Percentiles rank a stretch among this genome's conserved stretches.
phyloP scores from a whole-genome alignment of 1,284 basidiomycete species.

The Pyrrhoderma lamaoense region DNA sequence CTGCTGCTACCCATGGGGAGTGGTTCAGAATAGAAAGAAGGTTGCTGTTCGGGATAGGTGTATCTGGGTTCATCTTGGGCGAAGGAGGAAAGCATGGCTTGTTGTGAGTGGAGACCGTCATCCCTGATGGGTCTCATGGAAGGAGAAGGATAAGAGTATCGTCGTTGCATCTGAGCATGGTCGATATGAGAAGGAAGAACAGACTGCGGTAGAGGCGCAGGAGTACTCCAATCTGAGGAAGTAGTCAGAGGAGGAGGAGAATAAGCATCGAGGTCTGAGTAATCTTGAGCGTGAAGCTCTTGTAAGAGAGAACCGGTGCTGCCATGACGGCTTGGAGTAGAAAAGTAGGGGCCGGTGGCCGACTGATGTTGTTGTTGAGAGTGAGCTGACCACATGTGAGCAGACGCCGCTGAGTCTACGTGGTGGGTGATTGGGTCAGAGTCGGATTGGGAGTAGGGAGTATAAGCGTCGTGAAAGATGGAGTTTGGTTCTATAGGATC shows the following conservation, averaged over 20 bases:
- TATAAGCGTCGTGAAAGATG: constrained; percentile 40
- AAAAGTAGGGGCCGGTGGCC: too few species aligned
- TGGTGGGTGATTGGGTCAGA: constrained; percentile 31
- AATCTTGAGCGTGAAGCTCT: constrained; percentile 51
- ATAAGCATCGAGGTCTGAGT: constrained; percentile 30
- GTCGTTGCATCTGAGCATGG: constrained; percentile 45
- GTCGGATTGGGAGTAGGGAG: constrained; percentile 31
- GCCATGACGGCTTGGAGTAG: constrained; percentile 25
- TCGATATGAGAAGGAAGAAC: constrained; percentile 24
- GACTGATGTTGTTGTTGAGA: too few species aligned
- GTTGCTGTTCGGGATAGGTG: constrained; percentile 30
- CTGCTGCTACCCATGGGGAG: constrained; percentile 26
- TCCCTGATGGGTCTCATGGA: constrained; percentile 60
- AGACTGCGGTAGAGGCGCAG: constrained; percentile 28
- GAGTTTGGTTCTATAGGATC: constrained; percentile 37
- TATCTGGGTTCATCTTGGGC: constrained; percentile 28
- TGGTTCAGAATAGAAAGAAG: constrained; percentile 36
- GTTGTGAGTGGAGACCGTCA: constrained; percentile 30
- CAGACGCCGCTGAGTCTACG: constrained; percentile 17
- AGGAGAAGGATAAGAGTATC: constrained; percentile 54
- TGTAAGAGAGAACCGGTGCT: constrained; percentile 47
- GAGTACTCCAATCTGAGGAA: constrained; percentile 28
- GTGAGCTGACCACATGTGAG: constrained; percentile 28
- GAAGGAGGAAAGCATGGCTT: constrained; percentile 25
- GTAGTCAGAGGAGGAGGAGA: constrained; percentile 26